Base-by-base conservation (phyloP, 2,329 filamentous ascomycete genomes). In the Chaetomiaceae sp. region DNA sequence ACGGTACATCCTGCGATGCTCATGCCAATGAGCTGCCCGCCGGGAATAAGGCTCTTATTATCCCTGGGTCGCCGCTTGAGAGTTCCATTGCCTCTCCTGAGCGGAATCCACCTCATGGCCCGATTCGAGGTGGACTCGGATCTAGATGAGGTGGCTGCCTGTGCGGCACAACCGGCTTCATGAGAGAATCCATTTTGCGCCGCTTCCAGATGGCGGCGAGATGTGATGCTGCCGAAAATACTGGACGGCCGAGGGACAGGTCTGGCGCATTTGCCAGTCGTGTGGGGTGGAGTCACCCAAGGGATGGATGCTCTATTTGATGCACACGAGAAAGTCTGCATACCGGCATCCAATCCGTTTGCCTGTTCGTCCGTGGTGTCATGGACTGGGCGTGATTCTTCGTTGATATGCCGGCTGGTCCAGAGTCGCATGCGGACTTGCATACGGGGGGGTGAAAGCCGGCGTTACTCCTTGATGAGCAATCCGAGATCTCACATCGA, bases 271-370 rank as follows among this genome's bases (percentile, higher is more conserved):
- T n/a, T n/a, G n/a, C n/a, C n/a, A n/a, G n/a, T n/a, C n/a, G n/a
- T n/a, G n/a, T n/a, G n/a, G 39, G 39, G 39, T 22, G 19, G 12
- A 45, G 45, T 9, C 39, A 22, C 19, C 20, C 19, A 38, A 50
- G 29, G 43, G 37, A 47, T 47, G 44, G n/a, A n/a, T n/a, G n/a
- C n/a, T n/a, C 51, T 31, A 43, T 46, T 29, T 53, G 51, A 43
- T 22, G 33, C 29, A 40, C 43, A 27, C 25, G 17, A 31, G 45
- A 31, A 14, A n/a, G 29, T 25, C 19, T 23, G 8, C 44, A 47
- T 53, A 36, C 49, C 34, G 6, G 23, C n/a, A n/a, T n/a, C n/a
- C n/a, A n/a, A n/a, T n/a, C n/a, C n/a, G n/a, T n/a, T 40, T 48
- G 15, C 46, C 37, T 4, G 4, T 34, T 37, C 44, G 12, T 27